phyloP scores from a whole-genome alignment of 768 basidiomycete species.

The Rhizopogon roseolus region DNA sequence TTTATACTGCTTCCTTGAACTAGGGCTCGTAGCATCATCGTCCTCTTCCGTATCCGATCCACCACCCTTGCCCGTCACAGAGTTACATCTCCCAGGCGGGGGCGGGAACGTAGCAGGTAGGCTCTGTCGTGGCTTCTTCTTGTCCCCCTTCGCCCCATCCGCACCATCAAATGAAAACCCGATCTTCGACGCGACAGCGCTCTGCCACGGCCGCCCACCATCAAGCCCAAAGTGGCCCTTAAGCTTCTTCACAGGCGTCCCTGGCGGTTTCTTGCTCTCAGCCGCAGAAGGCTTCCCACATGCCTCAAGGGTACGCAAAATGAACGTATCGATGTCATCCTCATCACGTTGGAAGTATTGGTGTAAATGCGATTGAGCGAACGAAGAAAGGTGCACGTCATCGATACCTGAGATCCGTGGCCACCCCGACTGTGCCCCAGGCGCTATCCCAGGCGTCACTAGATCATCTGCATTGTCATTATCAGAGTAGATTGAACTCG shows the following conservation, averaged over 20 bases:
- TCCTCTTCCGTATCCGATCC: conserved; percentile 62
- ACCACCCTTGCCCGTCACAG: conserved; percentile 28
- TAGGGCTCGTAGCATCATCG: conserved; percentile 55
- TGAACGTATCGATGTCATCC: conserved; percentile 65
- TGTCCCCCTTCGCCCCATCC: conserved; percentile 40
- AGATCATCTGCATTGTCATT: conserved; percentile 48
- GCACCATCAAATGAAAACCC: conserved; percentile 42
- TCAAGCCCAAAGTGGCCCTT: conserved; percentile 51
- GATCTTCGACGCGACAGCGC: conserved; percentile 69
- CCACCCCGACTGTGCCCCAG: conserved; percentile 58
- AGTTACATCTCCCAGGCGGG: conserved; percentile 27
- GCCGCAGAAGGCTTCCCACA: conserved; percentile 45
- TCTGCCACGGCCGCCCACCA: conserved; percentile 72
- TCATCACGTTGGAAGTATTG: conserved; percentile 19
- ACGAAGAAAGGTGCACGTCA: conserved; percentile 20
- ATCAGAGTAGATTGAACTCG: conserved; percentile 56
- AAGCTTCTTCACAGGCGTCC: conserved; percentile 76
- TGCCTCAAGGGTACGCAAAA: conserved; percentile 60
- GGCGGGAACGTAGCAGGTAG: conserved; percentile 67
- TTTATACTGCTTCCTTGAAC: conserved; percentile 49
- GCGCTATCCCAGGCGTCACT: conserved; percentile 62
- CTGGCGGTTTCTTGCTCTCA: conserved; percentile 60
- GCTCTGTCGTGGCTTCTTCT: conserved; percentile 54
- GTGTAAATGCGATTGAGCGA: not conserved
- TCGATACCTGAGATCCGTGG: conserved; percentile 44